Evolutionary conservation across 2,329 filamentous ascomycete genomes (phyloP).

Genomic region (Colletotrichum simmondsii): DNA sequence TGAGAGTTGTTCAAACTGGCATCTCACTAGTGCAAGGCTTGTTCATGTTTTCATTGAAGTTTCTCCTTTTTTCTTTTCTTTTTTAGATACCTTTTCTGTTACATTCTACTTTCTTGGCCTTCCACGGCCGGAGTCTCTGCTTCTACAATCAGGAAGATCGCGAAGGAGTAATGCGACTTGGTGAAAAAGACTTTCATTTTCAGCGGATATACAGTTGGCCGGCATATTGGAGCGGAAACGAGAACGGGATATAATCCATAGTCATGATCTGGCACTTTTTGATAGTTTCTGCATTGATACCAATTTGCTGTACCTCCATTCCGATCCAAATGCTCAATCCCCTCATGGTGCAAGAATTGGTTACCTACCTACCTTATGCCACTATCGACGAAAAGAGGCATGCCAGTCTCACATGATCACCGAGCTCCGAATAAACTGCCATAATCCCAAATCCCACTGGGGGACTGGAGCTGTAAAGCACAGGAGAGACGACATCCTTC

Average conservation of each 20-base stretch:
- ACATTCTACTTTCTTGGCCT: not conserved
- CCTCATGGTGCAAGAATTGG: not conserved
- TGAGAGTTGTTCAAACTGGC: not conserved
- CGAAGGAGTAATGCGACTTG: not conserved
- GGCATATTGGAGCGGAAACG: not conserved
- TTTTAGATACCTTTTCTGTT: conserved; percentile 7
- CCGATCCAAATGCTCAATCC: not conserved
- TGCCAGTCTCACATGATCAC: not conserved
- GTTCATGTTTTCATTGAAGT: not conserved
- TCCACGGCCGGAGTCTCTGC: not conserved
- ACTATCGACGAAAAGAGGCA: not conserved
- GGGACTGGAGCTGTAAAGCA: not conserved
- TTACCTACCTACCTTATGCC: not conserved
- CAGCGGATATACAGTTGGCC: not conserved
- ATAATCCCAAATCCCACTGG: not conserved
- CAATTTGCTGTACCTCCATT: not conserved
- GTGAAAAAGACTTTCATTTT: not conserved
- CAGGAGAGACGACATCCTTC: not conserved
- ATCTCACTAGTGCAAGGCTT: conserved; percentile 1
- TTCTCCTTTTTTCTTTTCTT: not conserved
- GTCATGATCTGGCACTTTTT: not conserved
- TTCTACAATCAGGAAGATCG: not conserved
- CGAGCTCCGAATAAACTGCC: not conserved
- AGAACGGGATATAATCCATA: not conserved
- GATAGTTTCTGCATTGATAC: conserved; percentile 1